A percentile compares a stretch with the other conserved stretches of the same genome.
These are phyloP conservation scores for Ambrosia hybrid DNA, from an alignment of 140 eudicot species.

Conservation along the genomic window DNA sequence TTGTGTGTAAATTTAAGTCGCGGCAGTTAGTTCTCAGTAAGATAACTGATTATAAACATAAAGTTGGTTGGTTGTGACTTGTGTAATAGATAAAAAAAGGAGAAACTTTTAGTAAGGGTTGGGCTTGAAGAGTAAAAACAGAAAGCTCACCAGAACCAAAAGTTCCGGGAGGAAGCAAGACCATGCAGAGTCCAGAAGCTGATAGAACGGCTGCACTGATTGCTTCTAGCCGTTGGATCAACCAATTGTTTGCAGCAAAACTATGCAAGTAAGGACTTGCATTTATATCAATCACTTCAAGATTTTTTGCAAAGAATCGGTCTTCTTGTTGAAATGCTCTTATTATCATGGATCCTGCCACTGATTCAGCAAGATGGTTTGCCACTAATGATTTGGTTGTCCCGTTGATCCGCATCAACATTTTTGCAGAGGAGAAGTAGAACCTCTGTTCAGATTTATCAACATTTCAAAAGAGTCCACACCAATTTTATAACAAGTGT, in stretches of 20 bases:
- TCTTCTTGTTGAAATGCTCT: conserved; percentile 94
- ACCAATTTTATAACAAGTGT: background rate
- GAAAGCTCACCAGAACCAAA: conserved; percentile 73
- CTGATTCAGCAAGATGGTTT: conserved; percentile 93
- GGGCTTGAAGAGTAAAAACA: conserved; percentile 9
- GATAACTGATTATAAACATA: too few species aligned
- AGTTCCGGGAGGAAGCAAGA: conserved; percentile 91
- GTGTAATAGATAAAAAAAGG: too few species aligned
- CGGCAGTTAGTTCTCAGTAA: too few species aligned
- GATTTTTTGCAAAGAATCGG: conserved; percentile 70
- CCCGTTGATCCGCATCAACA: conserved; percentile 93
- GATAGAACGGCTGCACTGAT: conserved; percentile 83
- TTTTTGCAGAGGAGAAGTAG: conserved; percentile 86
- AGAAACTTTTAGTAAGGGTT: too few species aligned
- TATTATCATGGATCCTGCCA: conserved; percentile 85
- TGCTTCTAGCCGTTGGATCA: conserved; percentile 88
- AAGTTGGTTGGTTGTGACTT: too few species aligned
- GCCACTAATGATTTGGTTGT: conserved; percentile 96
- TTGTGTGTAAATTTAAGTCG: too few species aligned
- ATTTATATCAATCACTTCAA: conserved; percentile 80
- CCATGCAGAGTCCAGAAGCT: conserved; percentile 92
- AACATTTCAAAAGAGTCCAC: background rate
- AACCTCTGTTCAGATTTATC: conserved; percentile 50
- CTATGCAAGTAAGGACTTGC: conserved; percentile 89
- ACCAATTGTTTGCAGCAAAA: conserved; percentile 92